Evolutionary conservation across 1,139 yeast genomes (phyloP).

Genomic region (Yamadazyma jaroonii): DNA sequence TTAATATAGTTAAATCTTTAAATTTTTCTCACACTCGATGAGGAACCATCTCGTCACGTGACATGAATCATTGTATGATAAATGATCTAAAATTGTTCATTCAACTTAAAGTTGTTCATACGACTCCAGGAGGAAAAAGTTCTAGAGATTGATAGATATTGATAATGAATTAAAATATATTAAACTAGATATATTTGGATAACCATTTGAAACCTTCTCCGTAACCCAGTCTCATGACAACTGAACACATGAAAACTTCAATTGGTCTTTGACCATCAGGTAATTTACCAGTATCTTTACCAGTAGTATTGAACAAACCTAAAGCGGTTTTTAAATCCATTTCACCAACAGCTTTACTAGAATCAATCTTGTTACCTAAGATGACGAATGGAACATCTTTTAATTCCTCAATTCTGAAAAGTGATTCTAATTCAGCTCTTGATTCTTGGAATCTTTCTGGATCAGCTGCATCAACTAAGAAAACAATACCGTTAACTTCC

Average conservation of each 20-base stretch:
- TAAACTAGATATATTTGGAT: constrained; percentile 72
- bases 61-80: no score
- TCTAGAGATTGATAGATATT: neutral
- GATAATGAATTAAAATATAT: no score
- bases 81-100: no score
- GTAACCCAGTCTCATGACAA: constrained; percentile 95
- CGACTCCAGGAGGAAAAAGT: no score
- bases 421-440: constrained; percentile 89
- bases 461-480: constrained; percentile 96
- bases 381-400: constrained; percentile 85
- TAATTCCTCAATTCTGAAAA: constrained; percentile 89
- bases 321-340: constrained; percentile 90
- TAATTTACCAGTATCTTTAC: constrained; percentile 71
- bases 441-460: constrained; percentile 94
- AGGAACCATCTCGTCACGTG: constrained; percentile 1
- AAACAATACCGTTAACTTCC: constrained; percentile 96
- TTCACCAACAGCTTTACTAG: constrained; percentile 91
- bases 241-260: constrained; percentile 96
- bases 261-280: constrained; percentile 84
- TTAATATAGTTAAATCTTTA: neutral
- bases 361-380: constrained; percentile 95
- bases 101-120: no score
- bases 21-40: constrained; percentile 2
- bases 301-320: constrained; percentile 83
- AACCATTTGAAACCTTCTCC: constrained; percentile 97